Conservation (phyloP, 768 basidiomycete genomes). For the Neoboletus magnificus region DNA sequence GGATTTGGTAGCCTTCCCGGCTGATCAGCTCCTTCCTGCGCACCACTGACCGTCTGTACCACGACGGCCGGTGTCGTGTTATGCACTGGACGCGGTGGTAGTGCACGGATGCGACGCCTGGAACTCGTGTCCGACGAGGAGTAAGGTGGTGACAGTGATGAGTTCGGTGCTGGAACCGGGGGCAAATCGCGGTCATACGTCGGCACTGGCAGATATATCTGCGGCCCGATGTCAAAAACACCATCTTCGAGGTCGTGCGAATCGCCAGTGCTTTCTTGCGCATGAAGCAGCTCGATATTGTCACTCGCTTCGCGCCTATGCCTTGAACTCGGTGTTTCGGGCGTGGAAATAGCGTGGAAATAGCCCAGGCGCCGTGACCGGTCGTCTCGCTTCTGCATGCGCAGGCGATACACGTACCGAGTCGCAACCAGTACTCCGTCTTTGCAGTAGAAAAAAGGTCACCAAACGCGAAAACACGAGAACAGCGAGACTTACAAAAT, state of each 20-base stretch:
- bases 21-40: neutral
- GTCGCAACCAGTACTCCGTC: constrained; percentile 54
- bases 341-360: constrained; percentile 28
- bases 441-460: constrained; percentile 21
- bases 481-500: constrained; percentile 45
- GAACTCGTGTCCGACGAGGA: constrained; percentile 10
- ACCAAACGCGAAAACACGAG: neutral
- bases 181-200: constrained; percentile 18
- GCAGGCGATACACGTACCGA: constrained; percentile 51
- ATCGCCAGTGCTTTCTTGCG: constrained; percentile 10
- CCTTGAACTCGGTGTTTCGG: neutral
- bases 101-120: constrained; percentile 24
- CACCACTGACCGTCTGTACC: neutral
- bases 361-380: constrained; percentile 34
- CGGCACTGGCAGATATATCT: constrained; percentile 14
- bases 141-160: constrained; percentile 6
- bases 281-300: constrained; percentile 26
- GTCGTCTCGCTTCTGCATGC: constrained; percentile 45
- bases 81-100: constrained; percentile 27
- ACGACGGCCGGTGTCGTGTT: neutral
- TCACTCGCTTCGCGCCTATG: constrained; percentile 29
- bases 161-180: neutral
- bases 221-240: constrained; percentile 23
- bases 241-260: constrained; percentile 10
- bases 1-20: constrained; percentile 2